Percentiles rank a stretch among this genome's conserved stretches.
Evolutionary conservation across 2,329 filamentous ascomycete genomes (phyloP).

Genomic region (Phaeoacremonium minimum): DNA sequence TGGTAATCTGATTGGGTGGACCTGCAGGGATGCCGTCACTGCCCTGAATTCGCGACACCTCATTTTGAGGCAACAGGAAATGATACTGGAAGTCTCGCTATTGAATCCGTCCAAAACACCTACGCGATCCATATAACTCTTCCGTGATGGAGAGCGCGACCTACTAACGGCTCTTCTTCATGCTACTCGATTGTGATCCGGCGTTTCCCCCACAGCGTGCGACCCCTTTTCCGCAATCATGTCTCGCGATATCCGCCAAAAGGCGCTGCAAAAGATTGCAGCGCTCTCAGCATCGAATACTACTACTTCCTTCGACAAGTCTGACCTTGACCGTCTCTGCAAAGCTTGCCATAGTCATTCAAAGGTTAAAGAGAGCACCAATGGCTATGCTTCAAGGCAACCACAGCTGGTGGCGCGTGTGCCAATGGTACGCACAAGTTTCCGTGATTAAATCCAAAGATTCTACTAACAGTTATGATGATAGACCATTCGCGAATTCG

Average conservation of each 20-base stretch:
- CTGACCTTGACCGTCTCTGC: conserved; percentile 60
- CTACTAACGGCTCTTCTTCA: too few species aligned
- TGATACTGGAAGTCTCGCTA: background rate
- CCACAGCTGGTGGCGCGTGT: conserved; percentile 42
- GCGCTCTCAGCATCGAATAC: conserved; percentile 54
- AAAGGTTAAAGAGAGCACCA: conserved; percentile 37
- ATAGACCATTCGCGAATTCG: conserved; percentile 83
- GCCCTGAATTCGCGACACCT: background rate
- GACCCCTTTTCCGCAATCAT: conserved; percentile 24
- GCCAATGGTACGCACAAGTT: conserved; percentile 50
- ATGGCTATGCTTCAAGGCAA: conserved; percentile 40
- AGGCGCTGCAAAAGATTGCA: conserved; percentile 62
- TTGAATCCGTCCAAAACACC: too few species aligned
- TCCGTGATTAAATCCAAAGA: background rate
- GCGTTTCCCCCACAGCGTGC: background rate
- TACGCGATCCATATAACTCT: too few species aligned
- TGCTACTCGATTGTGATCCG: too few species aligned
- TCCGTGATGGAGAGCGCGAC: too few species aligned
- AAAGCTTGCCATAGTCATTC: conserved; percentile 48
- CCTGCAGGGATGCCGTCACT: conserved; percentile 6
- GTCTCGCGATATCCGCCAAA: conserved; percentile 54
- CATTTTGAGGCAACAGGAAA: background rate
- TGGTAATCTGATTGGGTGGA: background rate
- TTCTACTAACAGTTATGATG: too few species aligned
- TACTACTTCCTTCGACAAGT: conserved; percentile 51